These are phyloP conservation scores for Daldinia sp. DNA, from an alignment of 2,329 filamentous ascomycete genomes.

Conservation along the genomic window DNA sequence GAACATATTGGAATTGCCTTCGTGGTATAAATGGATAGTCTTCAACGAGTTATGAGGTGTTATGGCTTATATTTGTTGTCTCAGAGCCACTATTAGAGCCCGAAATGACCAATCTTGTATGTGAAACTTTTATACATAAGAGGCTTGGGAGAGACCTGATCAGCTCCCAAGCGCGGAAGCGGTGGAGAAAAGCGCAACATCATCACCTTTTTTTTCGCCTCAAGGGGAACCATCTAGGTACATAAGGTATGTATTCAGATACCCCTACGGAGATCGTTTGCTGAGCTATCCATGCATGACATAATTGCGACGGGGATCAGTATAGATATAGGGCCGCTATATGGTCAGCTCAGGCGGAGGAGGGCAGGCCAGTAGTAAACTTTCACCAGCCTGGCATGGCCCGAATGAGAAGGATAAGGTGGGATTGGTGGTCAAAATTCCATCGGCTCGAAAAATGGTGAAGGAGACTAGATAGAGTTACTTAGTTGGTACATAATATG, in stretches of 20 bases:
- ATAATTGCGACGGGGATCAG: slow-evolving; percentile 51
- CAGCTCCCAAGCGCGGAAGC: slow-evolving; percentile 34
- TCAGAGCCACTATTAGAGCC: slow-evolving; percentile 34
- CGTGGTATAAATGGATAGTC: slow-evolving; percentile 23
- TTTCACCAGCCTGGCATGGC: slow-evolving; percentile 33
- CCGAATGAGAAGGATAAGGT: slow-evolving; percentile 26
- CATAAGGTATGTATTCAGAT: slow-evolving; percentile 40
- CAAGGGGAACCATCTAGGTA: slow-evolving; percentile 30
- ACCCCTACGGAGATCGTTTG: slow-evolving; percentile 45
- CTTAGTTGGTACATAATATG: slow-evolving; percentile 22
- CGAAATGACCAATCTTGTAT: slow-evolving; percentile 27
- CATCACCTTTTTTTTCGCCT: slow-evolving; percentile 34
- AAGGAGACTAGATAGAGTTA: slow-evolving; percentile 3
- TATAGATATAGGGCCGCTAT: slow-evolving; percentile 31
- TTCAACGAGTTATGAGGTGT: slow-evolving; percentile 23
- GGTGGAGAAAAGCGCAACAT: slow-evolving; percentile 41
- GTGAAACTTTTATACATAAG: slow-evolving; percentile 34
- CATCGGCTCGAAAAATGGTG: slow-evolving; percentile 31
- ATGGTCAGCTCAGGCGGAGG: slow-evolving; percentile 31
- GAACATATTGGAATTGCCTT: slow-evolving; percentile 30
- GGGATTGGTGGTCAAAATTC: slow-evolving; percentile 23
- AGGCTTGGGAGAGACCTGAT: slow-evolving; percentile 33
- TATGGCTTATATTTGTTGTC: slow-evolving; percentile 29
- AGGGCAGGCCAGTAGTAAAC: slow-evolving; percentile 21
- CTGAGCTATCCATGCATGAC: slow-evolving; percentile 54